These are phyloP conservation scores for Lipomyces chichibuensis DNA, from an alignment of 805 yeast genomes.

Conservation along the genomic window DNA sequence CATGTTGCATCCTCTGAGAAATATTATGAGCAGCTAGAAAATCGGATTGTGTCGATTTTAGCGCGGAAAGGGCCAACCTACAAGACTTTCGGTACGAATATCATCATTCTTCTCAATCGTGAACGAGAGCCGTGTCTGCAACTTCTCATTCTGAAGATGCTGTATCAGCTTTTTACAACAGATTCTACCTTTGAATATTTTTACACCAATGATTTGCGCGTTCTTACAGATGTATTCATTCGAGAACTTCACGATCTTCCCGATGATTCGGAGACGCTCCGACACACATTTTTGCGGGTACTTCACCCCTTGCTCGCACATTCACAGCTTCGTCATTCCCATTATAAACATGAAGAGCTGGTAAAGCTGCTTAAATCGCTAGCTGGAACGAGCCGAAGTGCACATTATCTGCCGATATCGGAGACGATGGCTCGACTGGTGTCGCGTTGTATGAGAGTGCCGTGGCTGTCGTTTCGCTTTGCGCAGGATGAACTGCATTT, in stretches of 20 bases:
- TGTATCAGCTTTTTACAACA: conserved; percentile 73
- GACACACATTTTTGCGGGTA: conserved; percentile 74
- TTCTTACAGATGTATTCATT: conserved; percentile 77
- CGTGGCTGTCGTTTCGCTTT: conserved; percentile 25
- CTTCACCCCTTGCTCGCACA: conserved; percentile 69
- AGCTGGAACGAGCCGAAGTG: conserved; percentile 25
- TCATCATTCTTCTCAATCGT: conserved; percentile 77
- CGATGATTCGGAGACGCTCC: conserved; percentile 55
- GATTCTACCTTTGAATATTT: conserved; percentile 66
- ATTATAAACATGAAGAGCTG: conserved; percentile 63
- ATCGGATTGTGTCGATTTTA: conserved; percentile 62
- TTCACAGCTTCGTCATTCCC: conserved; percentile 60
- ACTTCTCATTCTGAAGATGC: conserved; percentile 75
- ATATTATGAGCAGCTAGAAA: conserved; percentile 34
- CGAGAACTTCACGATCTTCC: conserved; percentile 77
- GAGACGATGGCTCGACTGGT: conserved; percentile 33
- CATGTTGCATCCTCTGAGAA: neutral
- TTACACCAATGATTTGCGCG: conserved; percentile 82
- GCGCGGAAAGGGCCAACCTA: conserved; percentile 50
- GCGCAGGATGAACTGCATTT: neutral
- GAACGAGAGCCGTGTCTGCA: conserved; percentile 65
- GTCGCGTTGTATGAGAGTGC: conserved; percentile 27
- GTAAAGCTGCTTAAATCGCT: conserved; percentile 56
- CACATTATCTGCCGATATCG: conserved; percentile 27
- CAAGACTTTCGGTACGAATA: conserved; percentile 64